Conservation (phyloP, 2,329 filamentous ascomycete species). For the Cucurbitaria berberidis region DNA sequence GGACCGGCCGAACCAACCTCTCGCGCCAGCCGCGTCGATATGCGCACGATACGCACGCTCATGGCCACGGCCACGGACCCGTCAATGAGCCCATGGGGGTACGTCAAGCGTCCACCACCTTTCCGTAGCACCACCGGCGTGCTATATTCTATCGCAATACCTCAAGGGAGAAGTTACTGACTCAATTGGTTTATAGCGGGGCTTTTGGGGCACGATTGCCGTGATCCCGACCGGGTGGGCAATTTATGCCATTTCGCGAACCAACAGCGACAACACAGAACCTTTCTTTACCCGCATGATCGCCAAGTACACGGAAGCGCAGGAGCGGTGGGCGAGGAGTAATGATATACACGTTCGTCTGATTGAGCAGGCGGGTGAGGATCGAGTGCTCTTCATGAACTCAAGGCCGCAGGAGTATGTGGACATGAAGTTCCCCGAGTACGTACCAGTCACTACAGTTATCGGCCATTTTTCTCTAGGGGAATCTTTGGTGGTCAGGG, state of each 20-base stretch:
- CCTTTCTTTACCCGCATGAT: conserved; percentile 59
- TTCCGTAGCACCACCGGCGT: background rate
- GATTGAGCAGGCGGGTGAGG: conserved; percentile 67
- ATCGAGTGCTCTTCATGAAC: conserved; percentile 65
- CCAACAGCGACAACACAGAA: conserved; percentile 47
- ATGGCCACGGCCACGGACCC: conserved; percentile 46
- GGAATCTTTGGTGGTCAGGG: background rate
- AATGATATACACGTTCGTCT: conserved; percentile 67
- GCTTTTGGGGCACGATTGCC: conserved; percentile 57
- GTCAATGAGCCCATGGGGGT: conserved; percentile 60
- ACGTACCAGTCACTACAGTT: conserved; percentile 47
- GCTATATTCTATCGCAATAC: background rate
- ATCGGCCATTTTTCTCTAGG: background rate
- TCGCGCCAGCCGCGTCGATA: conserved; percentile 51
- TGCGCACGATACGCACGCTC: conserved; percentile 46
- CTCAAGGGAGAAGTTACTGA: conserved; percentile 18
- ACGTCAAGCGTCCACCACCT: conserved; percentile 41
- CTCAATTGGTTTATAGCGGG: conserved; percentile 42
- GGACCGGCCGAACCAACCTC: conserved; percentile 43
- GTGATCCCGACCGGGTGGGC: conserved; percentile 54
- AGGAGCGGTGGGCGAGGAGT: conserved; percentile 60
- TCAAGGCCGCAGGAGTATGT: conserved; percentile 56
- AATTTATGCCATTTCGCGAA: conserved; percentile 54
- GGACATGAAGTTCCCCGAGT: conserved; percentile 69
- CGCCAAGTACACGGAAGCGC: conserved; percentile 60